Evolutionary conservation across 495 filamentous ascomycete species (phyloP).

Genomic region (Chlorociboria aeruginascens): DNA sequence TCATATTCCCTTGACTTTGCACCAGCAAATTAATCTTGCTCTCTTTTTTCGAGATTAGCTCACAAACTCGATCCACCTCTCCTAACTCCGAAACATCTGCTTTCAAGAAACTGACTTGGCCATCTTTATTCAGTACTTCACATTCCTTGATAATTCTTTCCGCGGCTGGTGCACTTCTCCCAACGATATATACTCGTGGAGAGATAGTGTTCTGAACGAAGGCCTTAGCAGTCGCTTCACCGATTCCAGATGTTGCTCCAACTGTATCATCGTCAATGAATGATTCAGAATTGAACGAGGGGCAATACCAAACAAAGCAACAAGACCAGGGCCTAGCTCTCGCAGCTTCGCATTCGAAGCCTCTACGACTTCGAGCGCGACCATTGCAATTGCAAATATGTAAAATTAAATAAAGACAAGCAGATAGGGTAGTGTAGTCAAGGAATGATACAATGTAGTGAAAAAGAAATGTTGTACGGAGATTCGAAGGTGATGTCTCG

Average conservation of each 20-base stretch:
- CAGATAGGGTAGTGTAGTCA: too few relatives aligned
- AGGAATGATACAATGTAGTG: too few relatives aligned
- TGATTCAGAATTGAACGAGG: background rate
- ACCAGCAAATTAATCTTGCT: constrained; percentile 20
- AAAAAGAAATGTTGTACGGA: too few relatives aligned
- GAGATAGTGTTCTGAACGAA: constrained; percentile 24
- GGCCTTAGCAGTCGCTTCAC: constrained; percentile 28
- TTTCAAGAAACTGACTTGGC: constrained; percentile 20
- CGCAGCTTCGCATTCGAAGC: constrained; percentile 31
- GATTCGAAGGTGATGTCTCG: too few relatives aligned
- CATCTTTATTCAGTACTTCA: constrained; percentile 15
- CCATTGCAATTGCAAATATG: constrained; percentile 24
- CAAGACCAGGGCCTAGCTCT: constrained; percentile 32
- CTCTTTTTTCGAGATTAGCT: constrained; percentile 16
- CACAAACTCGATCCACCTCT: constrained; percentile 22
- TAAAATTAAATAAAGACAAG: background rate
- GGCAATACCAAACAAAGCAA: constrained; percentile 38
- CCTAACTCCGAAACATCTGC: constrained; percentile 18
- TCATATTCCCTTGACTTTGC: constrained; percentile 21
- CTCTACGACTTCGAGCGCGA: constrained; percentile 26
- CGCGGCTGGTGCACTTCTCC: constrained; percentile 27
- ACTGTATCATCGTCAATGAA: constrained; percentile 13
- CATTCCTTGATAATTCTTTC: constrained; percentile 27
- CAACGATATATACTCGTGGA: constrained; percentile 29
- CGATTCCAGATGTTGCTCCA: constrained; percentile 33